Percentiles rank a stretch among this genome's conserved stretches.
Conservation (phyloP, 139 green algal species). For the Mychonastes homosphaera region DNA sequence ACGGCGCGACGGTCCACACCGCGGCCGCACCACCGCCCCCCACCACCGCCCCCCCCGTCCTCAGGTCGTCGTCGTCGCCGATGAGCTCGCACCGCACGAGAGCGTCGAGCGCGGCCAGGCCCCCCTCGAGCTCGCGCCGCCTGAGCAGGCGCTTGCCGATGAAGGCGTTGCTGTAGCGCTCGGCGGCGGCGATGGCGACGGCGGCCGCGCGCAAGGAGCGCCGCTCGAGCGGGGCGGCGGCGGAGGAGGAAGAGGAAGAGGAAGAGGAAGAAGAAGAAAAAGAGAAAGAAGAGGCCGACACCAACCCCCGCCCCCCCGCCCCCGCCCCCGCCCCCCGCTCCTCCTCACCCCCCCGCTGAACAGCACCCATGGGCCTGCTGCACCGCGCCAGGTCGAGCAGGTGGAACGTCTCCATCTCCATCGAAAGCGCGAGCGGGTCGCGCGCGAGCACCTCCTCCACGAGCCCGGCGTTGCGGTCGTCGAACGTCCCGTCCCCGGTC, state of each 20-base stretch:
- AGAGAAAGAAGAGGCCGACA: background rate
- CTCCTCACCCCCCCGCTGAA: background rate
- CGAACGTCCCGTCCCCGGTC: slow-evolving; percentile 25
- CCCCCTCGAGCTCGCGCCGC: slow-evolving; percentile 35
- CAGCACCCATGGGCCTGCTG: slow-evolving; percentile 17
- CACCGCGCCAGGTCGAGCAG: slow-evolving; percentile 58
- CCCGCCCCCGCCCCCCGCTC: background rate
- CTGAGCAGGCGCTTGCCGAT: slow-evolving; percentile 28
- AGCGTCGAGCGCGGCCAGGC: slow-evolving; percentile 32
- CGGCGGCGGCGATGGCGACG: slow-evolving; percentile 51
- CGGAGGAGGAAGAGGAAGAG: background rate
- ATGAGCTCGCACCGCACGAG: slow-evolving; percentile 26
- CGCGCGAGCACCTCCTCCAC: slow-evolving; percentile 29
- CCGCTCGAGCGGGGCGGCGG: background rate
- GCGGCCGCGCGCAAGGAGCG: slow-evolving; percentile 32
- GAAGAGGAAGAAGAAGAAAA: background rate
- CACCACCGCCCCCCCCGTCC: no score
- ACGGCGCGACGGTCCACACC: no score
- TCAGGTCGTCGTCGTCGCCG: no score
- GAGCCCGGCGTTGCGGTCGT: slow-evolving; percentile 48
- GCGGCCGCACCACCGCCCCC: no score
- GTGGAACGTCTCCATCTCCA: slow-evolving; percentile 81
- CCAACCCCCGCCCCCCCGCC: no score
- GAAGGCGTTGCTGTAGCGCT: slow-evolving; percentile 51
- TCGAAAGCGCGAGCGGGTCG: slow-evolving; percentile 25